Evolutionary conservation across 495 filamentous ascomycete species (phyloP).

Genomic region (Lentithecium fluviatile): DNA sequence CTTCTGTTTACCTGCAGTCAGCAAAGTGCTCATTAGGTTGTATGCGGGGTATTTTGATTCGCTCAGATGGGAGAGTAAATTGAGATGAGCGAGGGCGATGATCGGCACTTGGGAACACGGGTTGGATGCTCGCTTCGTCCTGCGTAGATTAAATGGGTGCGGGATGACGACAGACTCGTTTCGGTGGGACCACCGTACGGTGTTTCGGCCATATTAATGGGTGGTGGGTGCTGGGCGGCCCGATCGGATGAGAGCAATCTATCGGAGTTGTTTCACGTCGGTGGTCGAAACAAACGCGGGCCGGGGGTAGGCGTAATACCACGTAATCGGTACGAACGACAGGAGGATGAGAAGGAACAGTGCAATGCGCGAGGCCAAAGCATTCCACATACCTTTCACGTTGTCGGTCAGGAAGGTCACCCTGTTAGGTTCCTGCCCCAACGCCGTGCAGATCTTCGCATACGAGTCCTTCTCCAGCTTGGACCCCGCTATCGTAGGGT

Average conservation of each 20-base stretch:
- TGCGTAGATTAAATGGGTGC: not conserved
- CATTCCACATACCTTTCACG: constrained; percentile 46
- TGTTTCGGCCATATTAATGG: not conserved
- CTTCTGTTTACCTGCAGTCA: constrained; percentile 47
- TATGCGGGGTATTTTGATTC: not conserved
- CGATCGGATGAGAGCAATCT: not conserved
- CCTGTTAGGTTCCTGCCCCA: constrained; percentile 41
- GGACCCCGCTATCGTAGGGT: constrained; percentile 70
- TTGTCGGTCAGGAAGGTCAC: constrained; percentile 74
- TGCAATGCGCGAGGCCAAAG: not conserved
- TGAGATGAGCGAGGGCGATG: not conserved
- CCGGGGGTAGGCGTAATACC: not conserved
- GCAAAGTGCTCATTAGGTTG: not conserved
- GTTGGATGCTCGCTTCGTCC: no score
- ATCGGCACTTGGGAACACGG: no score
- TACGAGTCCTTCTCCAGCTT: constrained; percentile 64
- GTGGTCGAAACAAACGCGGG: constrained; percentile 14
- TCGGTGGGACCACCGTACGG: not conserved
- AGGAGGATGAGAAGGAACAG: not conserved
- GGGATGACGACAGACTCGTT: not conserved
- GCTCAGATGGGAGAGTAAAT: not conserved
- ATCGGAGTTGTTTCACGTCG: constrained; percentile 19
- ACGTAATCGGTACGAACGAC: not conserved
- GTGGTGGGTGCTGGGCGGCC: not conserved
- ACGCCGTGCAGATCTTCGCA: constrained; percentile 52